Conservation (phyloP, 179 eudicot genomes). For the Spergularia azorica region DNA sequence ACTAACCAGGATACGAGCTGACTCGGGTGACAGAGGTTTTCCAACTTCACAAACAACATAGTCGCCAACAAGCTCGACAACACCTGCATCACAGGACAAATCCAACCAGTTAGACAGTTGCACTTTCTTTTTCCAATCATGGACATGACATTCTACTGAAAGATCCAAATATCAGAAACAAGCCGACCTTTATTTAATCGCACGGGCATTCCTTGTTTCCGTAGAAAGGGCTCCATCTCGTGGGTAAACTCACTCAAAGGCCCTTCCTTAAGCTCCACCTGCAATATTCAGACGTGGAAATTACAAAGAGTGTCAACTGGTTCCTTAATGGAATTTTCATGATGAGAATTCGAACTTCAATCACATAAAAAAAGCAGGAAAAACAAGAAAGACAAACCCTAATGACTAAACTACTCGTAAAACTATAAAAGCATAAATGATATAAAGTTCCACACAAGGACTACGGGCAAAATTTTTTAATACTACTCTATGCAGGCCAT, state of each 20-base stretch:
- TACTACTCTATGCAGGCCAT: not conserved
- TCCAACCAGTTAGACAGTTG: not conserved
- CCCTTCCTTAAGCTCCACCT: slow-evolving; percentile 98
- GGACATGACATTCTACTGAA: not conserved
- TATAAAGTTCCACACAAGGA: too few species aligned
- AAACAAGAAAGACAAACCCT: not conserved
- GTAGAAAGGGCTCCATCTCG: slow-evolving; percentile 96
- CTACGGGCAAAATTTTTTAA: not conserved
- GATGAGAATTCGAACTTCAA: not conserved
- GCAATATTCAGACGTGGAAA: not conserved
- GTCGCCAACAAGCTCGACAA: slow-evolving; percentile 84
- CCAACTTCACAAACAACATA: slow-evolving; percentile 89
- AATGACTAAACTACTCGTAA: too few species aligned
- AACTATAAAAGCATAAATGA: too few species aligned
- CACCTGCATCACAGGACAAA: slow-evolving; percentile 47
- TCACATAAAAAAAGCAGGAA: not conserved
- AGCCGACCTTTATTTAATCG: slow-evolving; percentile 76
- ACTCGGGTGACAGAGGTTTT: slow-evolving; percentile 82
- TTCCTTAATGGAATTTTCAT: not conserved
- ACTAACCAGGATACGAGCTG: slow-evolving; percentile 85
- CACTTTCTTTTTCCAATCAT: not conserved
- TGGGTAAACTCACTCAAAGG: slow-evolving; percentile 86
- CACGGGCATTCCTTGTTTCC: slow-evolving; percentile 97
- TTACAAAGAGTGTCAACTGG: not conserved
- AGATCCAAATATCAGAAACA: not conserved